Conservation (phyloP, 345 rosid species). For the Syzygium aromaticum region DNA sequence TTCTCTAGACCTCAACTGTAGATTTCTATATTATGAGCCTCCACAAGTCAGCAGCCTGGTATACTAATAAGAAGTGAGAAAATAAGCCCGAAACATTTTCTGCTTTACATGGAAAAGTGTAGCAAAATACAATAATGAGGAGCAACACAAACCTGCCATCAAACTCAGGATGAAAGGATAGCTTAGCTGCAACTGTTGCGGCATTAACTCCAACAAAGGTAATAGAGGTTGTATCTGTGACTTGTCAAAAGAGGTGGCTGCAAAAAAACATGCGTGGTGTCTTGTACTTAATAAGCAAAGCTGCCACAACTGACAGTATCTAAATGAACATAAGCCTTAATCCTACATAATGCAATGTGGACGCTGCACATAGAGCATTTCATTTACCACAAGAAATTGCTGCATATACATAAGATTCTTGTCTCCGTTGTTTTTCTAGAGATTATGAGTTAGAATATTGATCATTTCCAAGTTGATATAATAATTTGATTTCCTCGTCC, state of each 20-base stretch:
- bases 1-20: not conserved
- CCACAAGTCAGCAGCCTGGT: not conserved
- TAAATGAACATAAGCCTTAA: not conserved
- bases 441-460: not conserved
- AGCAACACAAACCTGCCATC: constrained; percentile 37
- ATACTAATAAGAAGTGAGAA: not conserved
- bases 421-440: not conserved
- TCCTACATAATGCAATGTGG: not conserved
- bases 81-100: not conserved
- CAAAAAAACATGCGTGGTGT: constrained; percentile 1
- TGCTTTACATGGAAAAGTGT: not conserved
- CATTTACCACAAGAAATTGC: not conserved
- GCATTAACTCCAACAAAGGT: constrained; percentile 46
- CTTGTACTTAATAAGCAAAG: not conserved
- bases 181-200: constrained; percentile 19
- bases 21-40: not conserved
- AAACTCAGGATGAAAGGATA: constrained; percentile 25
- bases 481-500: not conserved
- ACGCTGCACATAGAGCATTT: not conserved
- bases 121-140: not conserved
- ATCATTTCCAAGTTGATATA: not conserved
- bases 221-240: constrained; percentile 48
- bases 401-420: not conserved
- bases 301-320: not conserved
- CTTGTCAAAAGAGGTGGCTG: constrained; percentile 69